A percentile compares a stretch with the other conserved stretches of the same genome.
Conservation (phyloP, 805 yeast genomes). For the Sugiyamaella boreocaroliniensis region DNA sequence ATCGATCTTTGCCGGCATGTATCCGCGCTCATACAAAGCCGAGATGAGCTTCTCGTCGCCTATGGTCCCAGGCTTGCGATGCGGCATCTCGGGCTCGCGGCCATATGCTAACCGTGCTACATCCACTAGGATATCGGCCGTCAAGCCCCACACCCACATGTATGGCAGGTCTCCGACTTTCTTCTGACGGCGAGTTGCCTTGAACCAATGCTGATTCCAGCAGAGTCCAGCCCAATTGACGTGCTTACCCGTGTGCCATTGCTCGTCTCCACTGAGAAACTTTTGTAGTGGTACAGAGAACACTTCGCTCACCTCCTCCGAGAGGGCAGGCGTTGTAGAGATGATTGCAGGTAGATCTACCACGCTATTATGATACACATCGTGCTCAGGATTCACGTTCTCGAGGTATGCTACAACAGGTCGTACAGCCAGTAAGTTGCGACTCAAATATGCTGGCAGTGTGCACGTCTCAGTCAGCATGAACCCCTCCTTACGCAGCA, state of each 20-base stretch:
- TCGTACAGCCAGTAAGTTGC: conserved; percentile 74
- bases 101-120: conserved; percentile 31
- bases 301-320: conserved; percentile 30
- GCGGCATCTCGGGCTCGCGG: conserved; percentile 30
- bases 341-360: conserved; percentile 19
- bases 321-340: conserved; percentile 6
- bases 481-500: conserved; percentile 40
- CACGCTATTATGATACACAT: conserved; percentile 1
- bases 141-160: conserved; percentile 37
- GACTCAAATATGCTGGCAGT: conserved; percentile 73
- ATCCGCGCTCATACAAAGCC: conserved; percentile 20
- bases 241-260: conserved; percentile 20
- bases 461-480: conserved; percentile 52
- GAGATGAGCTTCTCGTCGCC: conserved; percentile 29
- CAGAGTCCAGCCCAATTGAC: conserved; percentile 32
- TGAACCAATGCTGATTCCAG: conserved; percentile 31
- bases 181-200: conserved; percentile 22
- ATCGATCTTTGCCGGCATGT: conserved; percentile 15
- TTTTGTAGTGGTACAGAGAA: conserved; percentile 23
- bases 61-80: conserved; percentile 21
- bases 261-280: conserved; percentile 20
- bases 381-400: neutral
- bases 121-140: conserved; percentile 37
- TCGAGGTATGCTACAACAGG: conserved; percentile 47
- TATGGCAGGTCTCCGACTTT: conserved; percentile 27